Conservation (phyloP, 495 filamentous ascomycete genomes). For the Xylaria intraflava region DNA sequence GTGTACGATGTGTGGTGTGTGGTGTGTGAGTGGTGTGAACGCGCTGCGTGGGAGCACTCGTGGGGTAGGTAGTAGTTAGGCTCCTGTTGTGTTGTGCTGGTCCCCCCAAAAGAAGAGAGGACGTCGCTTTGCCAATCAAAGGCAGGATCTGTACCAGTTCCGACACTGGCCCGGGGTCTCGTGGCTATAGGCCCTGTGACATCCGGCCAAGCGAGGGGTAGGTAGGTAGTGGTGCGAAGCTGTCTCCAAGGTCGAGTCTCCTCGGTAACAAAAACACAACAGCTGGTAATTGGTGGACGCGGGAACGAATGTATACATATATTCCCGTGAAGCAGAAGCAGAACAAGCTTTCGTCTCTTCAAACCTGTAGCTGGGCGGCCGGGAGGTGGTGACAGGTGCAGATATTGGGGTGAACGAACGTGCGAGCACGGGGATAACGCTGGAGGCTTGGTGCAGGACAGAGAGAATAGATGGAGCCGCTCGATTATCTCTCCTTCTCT, state of each 20-base stretch:
- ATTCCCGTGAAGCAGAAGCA: conserved; percentile 4
- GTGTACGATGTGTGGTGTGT: conserved; percentile 6
- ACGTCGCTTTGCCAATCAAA: conserved; percentile 24
- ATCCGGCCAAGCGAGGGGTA: conserved; percentile 9
- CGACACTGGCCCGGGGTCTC: conserved; percentile 23
- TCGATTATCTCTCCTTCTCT: not conserved
- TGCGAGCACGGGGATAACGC: conserved; percentile 1
- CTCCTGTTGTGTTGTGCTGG: conserved; percentile 20
- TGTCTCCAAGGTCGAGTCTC: conserved; percentile 6
- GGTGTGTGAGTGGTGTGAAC: conserved; percentile 8
- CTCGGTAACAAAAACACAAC: conserved; percentile 6
- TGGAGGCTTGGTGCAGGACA: conserved; percentile 9
- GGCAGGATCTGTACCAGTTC: conserved; percentile 15
- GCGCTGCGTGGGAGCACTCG: conserved; percentile 21
- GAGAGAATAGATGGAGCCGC: not conserved
- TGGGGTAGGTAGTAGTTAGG: conserved; percentile 26
- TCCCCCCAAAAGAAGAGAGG: conserved; percentile 9
- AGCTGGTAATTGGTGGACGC: conserved; percentile 1
- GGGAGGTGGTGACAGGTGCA: conserved; percentile 2
- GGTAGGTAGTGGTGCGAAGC: conserved; percentile 6
- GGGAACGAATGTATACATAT: not conserved
- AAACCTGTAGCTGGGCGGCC: conserved; percentile 1
- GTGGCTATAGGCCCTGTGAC: conserved; percentile 18
- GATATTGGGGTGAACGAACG: conserved; percentile 1
- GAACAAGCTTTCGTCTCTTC: not conserved